Base-by-base conservation (phyloP, 1,284 basidiomycete genomes). In the Sphagnurus paluster region DNA sequence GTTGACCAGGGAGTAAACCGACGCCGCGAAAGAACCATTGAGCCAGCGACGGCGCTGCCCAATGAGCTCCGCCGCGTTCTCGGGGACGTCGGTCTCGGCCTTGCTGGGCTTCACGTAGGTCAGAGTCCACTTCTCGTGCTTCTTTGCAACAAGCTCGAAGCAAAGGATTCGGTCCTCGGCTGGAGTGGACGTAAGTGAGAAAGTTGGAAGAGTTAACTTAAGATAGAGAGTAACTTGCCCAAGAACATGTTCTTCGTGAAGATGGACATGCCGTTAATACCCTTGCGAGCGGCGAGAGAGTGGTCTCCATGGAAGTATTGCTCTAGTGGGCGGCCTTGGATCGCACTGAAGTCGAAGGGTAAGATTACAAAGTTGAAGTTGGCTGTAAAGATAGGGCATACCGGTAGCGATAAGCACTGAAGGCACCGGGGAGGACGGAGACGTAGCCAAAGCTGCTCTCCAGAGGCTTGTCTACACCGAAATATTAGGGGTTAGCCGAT, bases 241-340 rank as follows among this genome's bases (percentile, higher is more conserved):
- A 98, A 82, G 73, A 90, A 91, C 89, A 90, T 95, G 75, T 94
- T 95, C 72, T 91, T 91, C 33, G 90, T 94, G 74, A 98, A 98
- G 60, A 99, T 99, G 66, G 88, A 88, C 96, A 98, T 98, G 40
- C 94, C 93, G 57, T 97, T 86, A 46, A 97, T 89, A 69, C 95
- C 96, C 71, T 97, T 96, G 44, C 94, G 84, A 53, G 93, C 91
- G 20, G 95, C 93, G 60, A 95, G 71, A 1, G 91, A 93, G 65
- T 97, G 94, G 64, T 99, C 96, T 56, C 96, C 96, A 59, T 98
- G 94, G 78, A 98, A 98, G 72, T 98, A 98, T 66, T 98, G 94
- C 62, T 96, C 89, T 16, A 99, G 79, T 2, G 96, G 95, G 10
- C 90, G 77, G 1, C 96, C 96, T 54, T 86, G 84, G 57, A 99